These are phyloP conservation scores for Aspergillus saccharolyticus DNA, from an alignment of 495 filamentous ascomycete genomes.

Conservation along the genomic window DNA sequence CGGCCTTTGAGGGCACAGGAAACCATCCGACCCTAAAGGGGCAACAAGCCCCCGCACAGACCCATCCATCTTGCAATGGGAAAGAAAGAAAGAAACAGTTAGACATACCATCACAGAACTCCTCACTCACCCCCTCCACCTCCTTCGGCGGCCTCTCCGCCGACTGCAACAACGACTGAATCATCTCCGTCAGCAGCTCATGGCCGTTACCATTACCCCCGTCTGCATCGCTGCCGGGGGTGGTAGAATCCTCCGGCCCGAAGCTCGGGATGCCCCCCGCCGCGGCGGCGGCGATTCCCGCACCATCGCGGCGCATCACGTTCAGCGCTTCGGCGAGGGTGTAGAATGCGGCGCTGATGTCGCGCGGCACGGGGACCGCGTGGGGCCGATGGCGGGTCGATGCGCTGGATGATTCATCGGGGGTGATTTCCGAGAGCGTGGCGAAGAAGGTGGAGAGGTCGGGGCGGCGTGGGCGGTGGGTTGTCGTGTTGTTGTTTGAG, in stretches of 20 bases:
- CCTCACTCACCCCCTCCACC: conserved; percentile 71
- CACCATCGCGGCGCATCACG: conserved; percentile 37
- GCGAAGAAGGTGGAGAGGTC: conserved; percentile 88
- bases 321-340: conserved; percentile 56
- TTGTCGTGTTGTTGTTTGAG: conserved; percentile 16
- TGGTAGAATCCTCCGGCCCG: conserved; percentile 2
- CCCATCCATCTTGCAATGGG: not conserved
- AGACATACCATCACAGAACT: conserved; percentile 62
- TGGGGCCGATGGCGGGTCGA: conserved; percentile 37
- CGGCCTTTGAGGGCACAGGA: too few species aligned
- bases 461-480: conserved; percentile 52
- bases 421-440: conserved; percentile 61
- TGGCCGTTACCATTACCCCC: conserved; percentile 11
- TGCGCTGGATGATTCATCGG: conserved; percentile 32
- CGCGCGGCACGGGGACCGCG: conserved; percentile 65
- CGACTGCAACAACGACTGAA: conserved; percentile 54
- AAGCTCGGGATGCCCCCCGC: not conserved
- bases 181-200: conserved; percentile 54
- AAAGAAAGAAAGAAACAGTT: not conserved
- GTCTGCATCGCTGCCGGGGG: too few species aligned
- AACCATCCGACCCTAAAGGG: too few species aligned
- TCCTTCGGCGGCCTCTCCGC: conserved; percentile 62
- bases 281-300: conserved; percentile 15
- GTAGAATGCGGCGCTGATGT: conserved; percentile 61
- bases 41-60: too few species aligned